Evolutionary conservation across 2,329 filamentous ascomycete genomes (phyloP).

Genomic region (Amphichorda felina): DNA sequence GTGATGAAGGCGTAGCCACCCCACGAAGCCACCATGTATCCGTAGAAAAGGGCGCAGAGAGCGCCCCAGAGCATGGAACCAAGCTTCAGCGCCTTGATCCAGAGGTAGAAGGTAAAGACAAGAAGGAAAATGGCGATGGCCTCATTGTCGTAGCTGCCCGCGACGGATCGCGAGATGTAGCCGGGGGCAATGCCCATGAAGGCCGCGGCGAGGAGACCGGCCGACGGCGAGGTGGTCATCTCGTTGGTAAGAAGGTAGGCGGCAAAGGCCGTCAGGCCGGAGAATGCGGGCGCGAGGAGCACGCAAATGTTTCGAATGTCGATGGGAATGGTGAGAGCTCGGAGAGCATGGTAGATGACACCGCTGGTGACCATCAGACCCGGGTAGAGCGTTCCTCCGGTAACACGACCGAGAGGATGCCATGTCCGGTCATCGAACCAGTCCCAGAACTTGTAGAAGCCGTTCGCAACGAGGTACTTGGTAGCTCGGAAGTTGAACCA

Average conservation of each 20-base stretch:
- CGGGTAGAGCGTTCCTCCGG: constrained; percentile 95
- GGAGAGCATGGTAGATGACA: constrained; percentile 87
- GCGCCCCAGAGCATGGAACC: constrained; percentile 96
- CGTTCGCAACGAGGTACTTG: constrained; percentile 92
- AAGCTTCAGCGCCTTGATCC: constrained; percentile 97
- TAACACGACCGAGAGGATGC: constrained; percentile 97
- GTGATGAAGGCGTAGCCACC: constrained; percentile 99
- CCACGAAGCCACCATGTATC: constrained; percentile 99
- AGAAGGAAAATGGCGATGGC: constrained; percentile 98
- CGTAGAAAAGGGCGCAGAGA: constrained; percentile 89
- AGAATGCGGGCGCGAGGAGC: constrained; percentile 86
- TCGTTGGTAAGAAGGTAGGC: constrained; percentile 93
- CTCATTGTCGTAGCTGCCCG: constrained; percentile 98
- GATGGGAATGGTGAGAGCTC: constrained; percentile 78
- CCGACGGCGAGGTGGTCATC: constrained; percentile 91
- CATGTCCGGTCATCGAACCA: constrained; percentile 99
- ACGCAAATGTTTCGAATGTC: constrained; percentile 99
- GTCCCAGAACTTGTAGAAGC: constrained; percentile 99
- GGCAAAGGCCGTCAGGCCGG: constrained; percentile 83
- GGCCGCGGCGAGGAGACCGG: constrained; percentile 81
- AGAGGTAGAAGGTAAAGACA: constrained; percentile 96
- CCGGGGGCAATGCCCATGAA: constrained; percentile 98
- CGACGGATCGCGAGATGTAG: constrained; percentile 95
- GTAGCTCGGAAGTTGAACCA: constrained; percentile 99
- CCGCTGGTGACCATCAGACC: constrained; percentile 99